These are phyloP conservation scores for Hsuehochloa calcarea DNA, from an alignment of 176 grass and related monocot genomes.

Conservation along the genomic window DNA sequence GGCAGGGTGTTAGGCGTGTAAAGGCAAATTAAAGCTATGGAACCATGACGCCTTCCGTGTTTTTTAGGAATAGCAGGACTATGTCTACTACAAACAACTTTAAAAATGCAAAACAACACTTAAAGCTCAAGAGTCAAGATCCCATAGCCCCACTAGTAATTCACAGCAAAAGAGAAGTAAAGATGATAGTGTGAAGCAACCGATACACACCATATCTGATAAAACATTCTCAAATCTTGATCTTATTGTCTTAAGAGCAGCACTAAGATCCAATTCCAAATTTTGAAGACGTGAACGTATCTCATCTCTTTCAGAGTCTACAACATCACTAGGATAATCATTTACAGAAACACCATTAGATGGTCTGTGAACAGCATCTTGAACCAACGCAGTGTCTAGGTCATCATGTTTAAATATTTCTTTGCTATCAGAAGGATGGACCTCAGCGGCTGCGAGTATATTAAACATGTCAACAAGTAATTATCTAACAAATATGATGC, in stretches of 20 bases:
- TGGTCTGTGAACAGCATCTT: constrained; percentile 34
- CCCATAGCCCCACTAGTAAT: not conserved
- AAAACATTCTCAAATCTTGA: constrained; percentile 64
- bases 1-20: not conserved
- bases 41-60: not conserved
- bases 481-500: constrained; percentile 16
- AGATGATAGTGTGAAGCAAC: not conserved
- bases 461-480: constrained; percentile 38
- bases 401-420: constrained; percentile 13
- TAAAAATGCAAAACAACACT: constrained; percentile 13
- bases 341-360: constrained; percentile 35
- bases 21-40: not conserved
- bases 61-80: constrained; percentile 1
- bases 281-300: constrained; percentile 63
- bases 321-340: constrained; percentile 34
- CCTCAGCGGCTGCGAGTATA: constrained; percentile 54
- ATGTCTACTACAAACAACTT: not conserved
- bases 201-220: constrained; percentile 55
- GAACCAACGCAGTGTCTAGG: constrained; percentile 18
- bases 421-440: constrained; percentile 41
- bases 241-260: constrained; percentile 58
- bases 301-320: constrained; percentile 50
- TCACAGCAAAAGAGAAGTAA: constrained; percentile 11
- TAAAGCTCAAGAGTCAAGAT: not conserved
- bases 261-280: constrained; percentile 72